A percentile compares a stretch with the other conserved stretches of the same genome.
phyloP scores from a whole-genome alignment of 805 yeast species.

The Sungouiozyma intestinalis region DNA sequence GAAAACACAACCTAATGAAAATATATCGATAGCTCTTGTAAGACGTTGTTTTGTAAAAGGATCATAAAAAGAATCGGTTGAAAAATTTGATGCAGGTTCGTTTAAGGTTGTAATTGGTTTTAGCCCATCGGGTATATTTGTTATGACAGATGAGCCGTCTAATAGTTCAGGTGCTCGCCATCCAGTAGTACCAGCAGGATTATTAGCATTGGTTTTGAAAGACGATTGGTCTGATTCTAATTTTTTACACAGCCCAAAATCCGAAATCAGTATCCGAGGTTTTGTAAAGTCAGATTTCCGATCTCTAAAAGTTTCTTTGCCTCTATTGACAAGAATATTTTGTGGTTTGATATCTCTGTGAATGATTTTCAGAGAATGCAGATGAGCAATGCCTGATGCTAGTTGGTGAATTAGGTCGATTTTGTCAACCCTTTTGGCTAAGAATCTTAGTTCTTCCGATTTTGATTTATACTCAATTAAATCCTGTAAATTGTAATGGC shows the following conservation, averaged over 20 bases:
- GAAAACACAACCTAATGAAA: conserved; percentile 90
- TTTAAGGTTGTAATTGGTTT: background rate
- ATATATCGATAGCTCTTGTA: conserved; percentile 86
- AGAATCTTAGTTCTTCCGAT: conserved; percentile 27
- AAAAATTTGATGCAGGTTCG: conserved; percentile 6
- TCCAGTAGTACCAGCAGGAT: conserved; percentile 95
- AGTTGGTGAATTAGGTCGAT: conserved; percentile 55
- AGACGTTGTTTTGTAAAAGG: conserved; percentile 44
- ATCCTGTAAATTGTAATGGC: conserved; percentile 83
- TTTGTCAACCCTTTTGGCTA: conserved; percentile 37
- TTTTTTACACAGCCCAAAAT: conserved; percentile 90
- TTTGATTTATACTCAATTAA: conserved; percentile 44
- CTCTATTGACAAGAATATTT: conserved; percentile 73
- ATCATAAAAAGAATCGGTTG: conserved; percentile 27
- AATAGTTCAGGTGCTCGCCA: conserved; percentile 96
- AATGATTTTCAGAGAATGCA: conserved; percentile 83
- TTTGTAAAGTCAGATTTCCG: conserved; percentile 23
- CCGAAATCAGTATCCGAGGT: conserved; percentile 74
- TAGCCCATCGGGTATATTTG: background rate
- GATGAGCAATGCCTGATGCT: conserved; percentile 73
- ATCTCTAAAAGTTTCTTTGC: conserved; percentile 32
- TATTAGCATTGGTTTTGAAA: conserved; percentile 73
- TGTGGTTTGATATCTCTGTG: conserved; percentile 95
- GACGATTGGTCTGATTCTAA: conserved; percentile 88
- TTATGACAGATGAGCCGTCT: conserved; percentile 11